Evolutionary conservation across 2,329 filamentous ascomycete genomes (phyloP), one percentile per base, ranked within the genome.

Genomic region (Aspergillus caelatus): DNA sequence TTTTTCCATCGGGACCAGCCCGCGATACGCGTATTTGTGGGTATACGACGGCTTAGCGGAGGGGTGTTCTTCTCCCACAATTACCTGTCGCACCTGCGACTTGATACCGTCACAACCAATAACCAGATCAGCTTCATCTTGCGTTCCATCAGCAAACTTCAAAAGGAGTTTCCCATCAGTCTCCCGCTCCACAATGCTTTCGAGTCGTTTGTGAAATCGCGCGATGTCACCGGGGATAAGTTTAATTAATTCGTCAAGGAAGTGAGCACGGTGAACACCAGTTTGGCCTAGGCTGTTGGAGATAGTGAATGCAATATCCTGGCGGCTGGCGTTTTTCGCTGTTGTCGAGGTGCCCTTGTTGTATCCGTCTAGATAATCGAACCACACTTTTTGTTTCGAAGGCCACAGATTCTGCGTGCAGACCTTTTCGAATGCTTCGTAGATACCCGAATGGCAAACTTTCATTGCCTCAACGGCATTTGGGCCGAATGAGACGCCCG

Each of bases 11-110:
- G 83, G 82, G 3, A 85, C 75, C 28, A 86, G 65, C 0, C 81
- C 82, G 4, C 84, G 78, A 66, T 85, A 86, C 0, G 81, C 83
- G 63, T 83, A 84, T 67, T 85, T 86, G 56, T 82, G 80, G 0
- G 81, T 82, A 67, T 83, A 87, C 2, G 77, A 73, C 0, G 85
- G 81, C 19, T 77, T 70, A 1, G 80, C 77, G 5, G 80, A 78
- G 0, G 79, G 79, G 64, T 80, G 70, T 0, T 78, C 70, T 1
- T 73, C 72, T 0, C 80, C 80, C 0, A 85, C 72, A 2, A 86
- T 72, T 7, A 81, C 64, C 41, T 77, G 65, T 30, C 85, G 76
- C 5, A 83, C 79, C 36, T 77, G 76, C 6, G 82, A 84, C 70
- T 82, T 82, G 66, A 84, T 80, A 2, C 83, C 83, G 66, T 85